Evolutionary conservation across 1,284 basidiomycete genomes (phyloP).

Genomic region (Xanthoconium separans): DNA sequence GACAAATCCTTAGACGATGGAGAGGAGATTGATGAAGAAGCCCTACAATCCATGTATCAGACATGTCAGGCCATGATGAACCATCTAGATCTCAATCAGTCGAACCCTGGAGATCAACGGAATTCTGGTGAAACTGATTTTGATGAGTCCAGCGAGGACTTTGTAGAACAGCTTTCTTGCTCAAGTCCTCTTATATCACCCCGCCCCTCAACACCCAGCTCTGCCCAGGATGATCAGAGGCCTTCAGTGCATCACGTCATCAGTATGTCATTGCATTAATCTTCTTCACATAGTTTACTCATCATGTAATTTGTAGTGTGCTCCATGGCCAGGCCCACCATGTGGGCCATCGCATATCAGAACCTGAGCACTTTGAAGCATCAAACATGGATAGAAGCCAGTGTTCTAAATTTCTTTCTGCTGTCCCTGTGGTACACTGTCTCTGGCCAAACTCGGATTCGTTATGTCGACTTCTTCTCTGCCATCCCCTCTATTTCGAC

Average conservation of each 20-base stretch:
- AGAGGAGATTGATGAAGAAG: background rate
- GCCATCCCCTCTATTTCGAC: background rate
- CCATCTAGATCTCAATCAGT: background rate
- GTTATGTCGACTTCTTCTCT: background rate
- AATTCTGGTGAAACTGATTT: background rate
- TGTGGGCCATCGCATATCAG: slow-evolving; percentile 1
- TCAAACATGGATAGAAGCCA: slow-evolving; percentile 1
- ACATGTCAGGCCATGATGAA: background rate
- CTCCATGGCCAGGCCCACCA: background rate
- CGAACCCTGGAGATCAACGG: background rate
- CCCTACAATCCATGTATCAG: background rate
- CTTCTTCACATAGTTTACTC: no score
- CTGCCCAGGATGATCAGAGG: background rate
- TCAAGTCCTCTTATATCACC: background rate
- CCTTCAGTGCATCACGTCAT: background rate
- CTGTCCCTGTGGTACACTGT: background rate
- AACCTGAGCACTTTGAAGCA: background rate
- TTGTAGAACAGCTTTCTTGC: no score
- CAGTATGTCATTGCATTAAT: background rate
- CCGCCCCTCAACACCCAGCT: background rate
- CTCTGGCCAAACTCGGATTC: background rate
- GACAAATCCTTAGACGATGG: no score
- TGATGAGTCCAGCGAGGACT: background rate
- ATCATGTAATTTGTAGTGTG: background rate
- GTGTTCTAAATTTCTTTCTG: background rate